Conservation (phyloP, 2,329 filamentous ascomycete genomes). For the Monosporascus sp. region DNA sequence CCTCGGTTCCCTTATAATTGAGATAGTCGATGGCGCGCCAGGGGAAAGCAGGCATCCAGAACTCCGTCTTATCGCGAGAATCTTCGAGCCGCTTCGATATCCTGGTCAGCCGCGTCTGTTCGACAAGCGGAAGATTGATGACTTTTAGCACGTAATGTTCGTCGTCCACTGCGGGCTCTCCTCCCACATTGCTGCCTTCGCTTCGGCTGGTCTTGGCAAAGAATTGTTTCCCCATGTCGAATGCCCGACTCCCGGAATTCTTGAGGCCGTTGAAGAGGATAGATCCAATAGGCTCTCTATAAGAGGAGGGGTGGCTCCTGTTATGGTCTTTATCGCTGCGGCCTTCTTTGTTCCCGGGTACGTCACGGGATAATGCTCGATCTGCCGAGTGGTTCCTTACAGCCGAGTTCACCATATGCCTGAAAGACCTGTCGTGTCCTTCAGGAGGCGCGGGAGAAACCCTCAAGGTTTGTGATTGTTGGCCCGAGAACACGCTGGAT, state of each 20-base stretch:
- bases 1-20: constrained; percentile 89
- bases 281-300: constrained; percentile 55
- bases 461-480: constrained; percentile 44
- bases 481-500: constrained; percentile 27
- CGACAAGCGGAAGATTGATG: constrained; percentile 78
- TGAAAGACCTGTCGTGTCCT: constrained; percentile 58
- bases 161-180: constrained; percentile 61
- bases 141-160: constrained; percentile 81
- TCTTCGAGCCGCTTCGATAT: constrained; percentile 86
- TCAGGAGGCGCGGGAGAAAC: constrained; percentile 54
- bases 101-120: constrained; percentile 84
- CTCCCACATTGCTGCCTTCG: constrained; percentile 51
- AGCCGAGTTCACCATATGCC: constrained; percentile 61
- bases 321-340: constrained; percentile 42
- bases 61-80: constrained; percentile 92
- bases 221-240: constrained; percentile 75
- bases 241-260: constrained; percentile 66
- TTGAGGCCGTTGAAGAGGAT: constrained; percentile 69
- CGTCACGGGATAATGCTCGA: constrained; percentile 45
- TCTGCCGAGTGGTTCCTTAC: constrained; percentile 70
- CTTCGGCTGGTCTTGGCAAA: constrained; percentile 73
- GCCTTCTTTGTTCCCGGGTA: constrained; percentile 34
- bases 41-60: constrained; percentile 96
- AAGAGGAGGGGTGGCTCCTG: constrained; percentile 46
- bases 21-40: constrained; percentile 96